phyloP scores from a whole-genome alignment of 2,329 filamentous ascomycete species.

The Venturia effusa region DNA sequence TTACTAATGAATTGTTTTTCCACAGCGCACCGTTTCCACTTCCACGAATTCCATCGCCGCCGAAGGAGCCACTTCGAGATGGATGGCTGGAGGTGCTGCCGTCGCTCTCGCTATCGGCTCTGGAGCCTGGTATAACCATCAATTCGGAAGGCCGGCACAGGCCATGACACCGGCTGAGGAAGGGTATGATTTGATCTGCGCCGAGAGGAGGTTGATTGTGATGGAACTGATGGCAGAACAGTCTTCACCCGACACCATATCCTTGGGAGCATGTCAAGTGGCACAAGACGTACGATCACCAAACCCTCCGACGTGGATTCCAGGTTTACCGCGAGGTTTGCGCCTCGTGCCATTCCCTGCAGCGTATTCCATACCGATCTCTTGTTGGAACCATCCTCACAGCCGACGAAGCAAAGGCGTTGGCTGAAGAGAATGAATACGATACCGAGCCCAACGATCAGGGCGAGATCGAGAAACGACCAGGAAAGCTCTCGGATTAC shows the following conservation, averaged over 20 bases:
- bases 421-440: constrained; percentile 98
- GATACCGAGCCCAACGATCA: constrained; percentile 96
- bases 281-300: constrained; percentile 94
- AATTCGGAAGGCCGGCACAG: constrained; percentile 79
- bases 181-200: constrained; percentile 61
- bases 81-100: constrained; percentile 78
- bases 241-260: constrained; percentile 83
- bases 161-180: constrained; percentile 93
- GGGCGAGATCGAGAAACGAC: constrained; percentile 96
- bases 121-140: constrained; percentile 93
- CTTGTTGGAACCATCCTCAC: constrained; percentile 89
- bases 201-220: constrained; percentile 1
- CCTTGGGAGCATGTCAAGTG: constrained; percentile 92
- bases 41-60: constrained; percentile 50
- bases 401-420: constrained; percentile 91
- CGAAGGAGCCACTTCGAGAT: constrained; percentile 61
- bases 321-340: constrained; percentile 99
- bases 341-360: constrained; percentile 92
- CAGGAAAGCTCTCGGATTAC: constrained; percentile 97
- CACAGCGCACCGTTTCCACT: constrained; percentile 54
- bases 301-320: constrained; percentile 94
- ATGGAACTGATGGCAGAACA: constrained; percentile 30
- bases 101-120: constrained; percentile 80
- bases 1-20: constrained; percentile 20
- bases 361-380: constrained; percentile 83